Base-by-base conservation (phyloP, 169 alveolate genomes). In the Plasmodium blacklocki region DNA sequence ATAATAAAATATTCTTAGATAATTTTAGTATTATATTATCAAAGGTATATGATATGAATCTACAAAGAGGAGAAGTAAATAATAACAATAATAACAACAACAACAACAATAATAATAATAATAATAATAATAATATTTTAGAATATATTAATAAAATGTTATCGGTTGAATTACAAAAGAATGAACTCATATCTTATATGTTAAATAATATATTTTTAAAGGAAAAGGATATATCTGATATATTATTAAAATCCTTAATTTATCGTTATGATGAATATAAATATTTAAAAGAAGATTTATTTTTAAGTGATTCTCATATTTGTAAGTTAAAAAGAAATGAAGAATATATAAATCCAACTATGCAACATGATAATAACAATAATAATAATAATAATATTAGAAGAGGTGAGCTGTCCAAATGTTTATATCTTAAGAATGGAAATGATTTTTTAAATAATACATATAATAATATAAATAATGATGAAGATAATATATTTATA, bases 171-270 rank as follows among this genome's bases (percentile, higher is more conserved):
- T 18, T 83, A 5, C 15, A 83, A 43, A 83, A 63, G 19, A 83
- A 83, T 49, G 8, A 50, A 19, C 54, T 68, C 43, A 83, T 83
- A 56, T 29, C 86, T 2, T 83, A 43, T 39, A 49, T 83, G 29
- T 56, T 83, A 60, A 83, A 71, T 43, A 83, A 83, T 70, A 2
- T 43, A 18, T 83, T 83, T 68, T 52, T 83, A 52, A 71, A 45
- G 8, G 52, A 83, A 18, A 49, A 70, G 5, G 14, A 47, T 2
- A 14, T 15, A 2, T 83, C 91, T 2, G 86, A 83, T 29, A 5
- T 68, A 29, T 49, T 83, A 9, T 62, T 56, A n/a, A 83, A 39
- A 9, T 67, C 68, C 0, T 49, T 83, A 15, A 58, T 83, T n/a
- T 83, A 63, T 45, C 32, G 66, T 4, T 32, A 29, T 43, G 91